Base-by-base conservation (phyloP, 371 early-diverging fungal genomes). In the Zancudomyces culisetae region DNA sequence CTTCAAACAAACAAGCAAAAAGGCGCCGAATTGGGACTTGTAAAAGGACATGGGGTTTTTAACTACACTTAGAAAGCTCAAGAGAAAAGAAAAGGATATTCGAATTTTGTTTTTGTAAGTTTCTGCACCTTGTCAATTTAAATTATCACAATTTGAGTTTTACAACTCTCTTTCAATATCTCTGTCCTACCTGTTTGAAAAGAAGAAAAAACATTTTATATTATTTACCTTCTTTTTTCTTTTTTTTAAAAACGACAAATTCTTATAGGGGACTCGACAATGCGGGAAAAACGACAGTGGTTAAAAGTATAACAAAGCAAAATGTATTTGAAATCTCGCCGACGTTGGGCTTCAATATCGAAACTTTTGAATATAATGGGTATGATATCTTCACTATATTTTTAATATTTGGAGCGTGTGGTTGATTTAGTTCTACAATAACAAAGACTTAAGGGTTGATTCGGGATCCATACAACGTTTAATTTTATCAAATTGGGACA, bases 231-330 rank as follows among this genome's bases (percentile, higher is more conserved):
- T 22, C 12, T 29, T 6, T 56, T n/a, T 51, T 54, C 4, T 15
- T 41, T 23, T 28, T 29, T 28, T 51, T 40, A 12, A 40, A 19
- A 40, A 8, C n/a, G 40, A 53, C 41, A 84, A 82, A 13, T 28
- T 4, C 30, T 20, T 30, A n/a, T 40, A 51, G 52, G 24, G 99
- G 99, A 0, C 76, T 97, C 18, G 98, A 99, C 71, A 98, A 98
- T 75, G 96, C 99, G 0, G 99, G 99, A 59, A 99, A 99, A 59
- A 98, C 98, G 0, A 97, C 98, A 20, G 90, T 98, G 54, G 70
- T 98, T 28, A 90, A 95, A 60, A 76, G 87, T 3, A 80, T 97
- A 60, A 90, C 87, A 64, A 91, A 91, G 26, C 87, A 90, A 57
- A 78, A 80, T 49, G 87, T 88, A 49, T 78, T 78, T 58, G 79